A percentile compares a stretch with the other conserved stretches of the same genome.
phyloP scores from a whole-genome alignment of 2,329 filamentous ascomycete species.

The Aspergillus thermomutatus region DNA sequence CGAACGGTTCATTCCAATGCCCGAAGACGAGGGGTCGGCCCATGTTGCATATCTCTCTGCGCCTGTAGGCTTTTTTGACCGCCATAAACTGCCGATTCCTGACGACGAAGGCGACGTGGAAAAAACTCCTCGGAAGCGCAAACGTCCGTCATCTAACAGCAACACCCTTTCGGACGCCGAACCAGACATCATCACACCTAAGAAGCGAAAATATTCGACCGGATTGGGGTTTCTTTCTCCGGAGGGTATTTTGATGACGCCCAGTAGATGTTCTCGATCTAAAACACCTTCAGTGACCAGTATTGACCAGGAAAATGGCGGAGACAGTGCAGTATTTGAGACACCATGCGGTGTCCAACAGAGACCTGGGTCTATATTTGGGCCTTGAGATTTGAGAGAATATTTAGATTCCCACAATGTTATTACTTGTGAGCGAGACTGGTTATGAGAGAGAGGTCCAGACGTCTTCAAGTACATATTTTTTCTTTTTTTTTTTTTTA shows the following conservation, averaged over 20 bases:
- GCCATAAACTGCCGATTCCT: conserved; percentile 34
- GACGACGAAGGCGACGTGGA: conserved; percentile 21
- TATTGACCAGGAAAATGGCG: not conserved
- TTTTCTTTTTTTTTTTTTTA: not conserved
- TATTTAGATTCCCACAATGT: not conserved
- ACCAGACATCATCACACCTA: conserved; percentile 10
- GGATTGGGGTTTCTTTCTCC: conserved; percentile 11
- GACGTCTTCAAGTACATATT: not conserved
- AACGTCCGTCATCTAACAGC: not conserved
- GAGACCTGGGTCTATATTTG: not conserved
- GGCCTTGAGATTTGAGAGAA: not conserved
- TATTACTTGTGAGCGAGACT: not conserved
- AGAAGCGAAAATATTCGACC: conserved; percentile 12
- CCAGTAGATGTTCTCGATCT: conserved; percentile 1
- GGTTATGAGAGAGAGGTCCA: not conserved
- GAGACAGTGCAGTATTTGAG: not conserved
- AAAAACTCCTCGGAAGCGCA: conserved; percentile 10
- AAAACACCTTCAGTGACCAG: not conserved
- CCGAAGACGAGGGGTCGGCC: conserved; percentile 25
- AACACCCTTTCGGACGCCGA: conserved; percentile 2
- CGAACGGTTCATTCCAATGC: conserved; percentile 48
- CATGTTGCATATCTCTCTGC: conserved; percentile 25
- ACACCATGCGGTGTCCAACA: not conserved
- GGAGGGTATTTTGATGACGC: conserved; percentile 19
- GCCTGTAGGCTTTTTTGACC: conserved; percentile 37